Conservation (phyloP, 2,329 filamentous ascomycete species). For the Phialemoniopsis sp. region DNA sequence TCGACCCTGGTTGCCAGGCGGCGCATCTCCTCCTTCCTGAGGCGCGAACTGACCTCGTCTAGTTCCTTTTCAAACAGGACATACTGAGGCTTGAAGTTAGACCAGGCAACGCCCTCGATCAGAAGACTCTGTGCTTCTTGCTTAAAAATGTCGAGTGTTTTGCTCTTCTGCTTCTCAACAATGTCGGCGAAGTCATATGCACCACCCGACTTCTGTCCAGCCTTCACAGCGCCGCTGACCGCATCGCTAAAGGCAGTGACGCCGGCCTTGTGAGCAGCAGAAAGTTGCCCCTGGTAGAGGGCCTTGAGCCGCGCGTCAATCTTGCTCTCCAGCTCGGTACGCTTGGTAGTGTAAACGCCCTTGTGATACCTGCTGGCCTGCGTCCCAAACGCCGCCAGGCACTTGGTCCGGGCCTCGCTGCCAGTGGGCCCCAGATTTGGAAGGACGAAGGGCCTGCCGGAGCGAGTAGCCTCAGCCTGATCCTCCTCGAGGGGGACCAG, state of each 20-base stretch:
- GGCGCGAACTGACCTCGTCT: constrained; percentile 76
- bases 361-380: constrained; percentile 97
- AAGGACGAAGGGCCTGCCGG: constrained; percentile 72
- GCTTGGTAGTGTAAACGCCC: constrained; percentile 85
- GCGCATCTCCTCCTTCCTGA: constrained; percentile 95
- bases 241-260: constrained; percentile 82
- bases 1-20: constrained; percentile 86
- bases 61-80: constrained; percentile 84
- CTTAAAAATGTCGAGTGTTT: constrained; percentile 71
- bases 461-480: constrained; percentile 68
- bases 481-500: constrained; percentile 81
- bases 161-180: constrained; percentile 76
- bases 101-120: constrained; percentile 82
- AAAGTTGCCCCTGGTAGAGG: constrained; percentile 83
- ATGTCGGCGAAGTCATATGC: constrained; percentile 95
- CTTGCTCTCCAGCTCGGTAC: constrained; percentile 78
- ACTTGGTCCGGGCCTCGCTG: constrained; percentile 65
- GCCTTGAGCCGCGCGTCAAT: constrained; percentile 84
- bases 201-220: constrained; percentile 85
- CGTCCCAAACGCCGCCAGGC: constrained; percentile 79
- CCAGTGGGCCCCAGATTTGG: constrained; percentile 71
- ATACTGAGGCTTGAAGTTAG: constrained; percentile 77
- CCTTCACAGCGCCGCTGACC: constrained; percentile 82
- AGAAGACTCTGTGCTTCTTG: constrained; percentile 68
- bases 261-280: constrained; percentile 83